Percentiles rank a stretch among this genome's conserved stretches.
phyloP scores from a whole-genome alignment of 108 stramenopile genomes.

The Cylindrotheca closterium region DNA sequence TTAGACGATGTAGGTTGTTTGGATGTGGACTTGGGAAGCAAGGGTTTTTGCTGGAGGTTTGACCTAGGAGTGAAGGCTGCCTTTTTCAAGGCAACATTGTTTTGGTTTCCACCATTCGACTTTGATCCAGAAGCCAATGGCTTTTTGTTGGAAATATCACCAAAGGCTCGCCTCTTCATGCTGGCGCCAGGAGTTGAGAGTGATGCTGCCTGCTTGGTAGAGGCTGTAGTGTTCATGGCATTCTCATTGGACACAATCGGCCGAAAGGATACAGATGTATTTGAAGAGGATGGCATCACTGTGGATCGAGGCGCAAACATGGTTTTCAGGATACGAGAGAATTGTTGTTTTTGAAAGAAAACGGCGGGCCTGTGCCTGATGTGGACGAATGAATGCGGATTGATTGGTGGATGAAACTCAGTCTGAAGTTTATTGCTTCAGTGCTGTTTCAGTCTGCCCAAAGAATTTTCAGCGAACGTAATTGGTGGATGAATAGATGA shows the following conservation, averaged over 20 bases:
- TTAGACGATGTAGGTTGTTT: too few species aligned
- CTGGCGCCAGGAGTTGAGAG: background rate
- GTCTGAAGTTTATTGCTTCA: too few species aligned
- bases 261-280: background rate
- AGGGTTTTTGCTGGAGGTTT: background rate
- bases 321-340: too few species aligned
- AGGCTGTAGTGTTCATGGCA: background rate
- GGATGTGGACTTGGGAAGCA: background rate
- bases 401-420: too few species aligned
- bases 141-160: slow-evolving; percentile 41
- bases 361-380: too few species aligned
- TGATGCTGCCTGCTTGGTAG: background rate
- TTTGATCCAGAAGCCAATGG: background rate
- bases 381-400: too few species aligned
- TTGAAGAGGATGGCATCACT: background rate
- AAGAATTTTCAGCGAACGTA: too few species aligned
- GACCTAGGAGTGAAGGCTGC: background rate
- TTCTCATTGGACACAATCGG: background rate
- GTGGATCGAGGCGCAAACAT: background rate
- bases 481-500: too few species aligned
- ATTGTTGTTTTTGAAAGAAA: too few species aligned
- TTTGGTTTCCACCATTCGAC: background rate
- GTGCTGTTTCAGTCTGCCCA: too few species aligned
- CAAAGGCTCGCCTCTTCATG: slow-evolving; percentile 23
- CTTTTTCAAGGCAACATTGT: background rate